Percentiles rank a stretch among this genome's conserved stretches.
phyloP scores from a whole-genome alignment of 1,139 yeast species.

The Yamadazyma conglobata region DNA sequence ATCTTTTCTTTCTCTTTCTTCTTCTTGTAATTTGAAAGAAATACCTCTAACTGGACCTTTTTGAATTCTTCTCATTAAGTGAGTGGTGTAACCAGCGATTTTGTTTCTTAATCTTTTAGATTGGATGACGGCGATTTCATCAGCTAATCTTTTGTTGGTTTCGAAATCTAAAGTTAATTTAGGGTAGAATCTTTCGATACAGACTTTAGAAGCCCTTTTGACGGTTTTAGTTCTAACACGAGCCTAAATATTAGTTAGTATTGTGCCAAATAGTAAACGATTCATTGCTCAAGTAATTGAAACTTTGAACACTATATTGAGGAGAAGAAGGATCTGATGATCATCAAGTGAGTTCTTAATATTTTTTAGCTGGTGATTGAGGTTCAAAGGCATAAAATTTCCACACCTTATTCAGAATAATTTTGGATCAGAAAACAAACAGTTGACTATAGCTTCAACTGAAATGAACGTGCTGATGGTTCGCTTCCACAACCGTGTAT shows the following conservation, averaged over 20 bases:
- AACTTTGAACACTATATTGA: too few species aligned
- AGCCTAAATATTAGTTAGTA: conserved; percentile 52
- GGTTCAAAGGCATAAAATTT: too few species aligned
- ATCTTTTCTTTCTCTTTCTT: conserved; percentile 99
- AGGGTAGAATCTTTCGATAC: conserved; percentile 99
- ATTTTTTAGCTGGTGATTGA: too few species aligned
- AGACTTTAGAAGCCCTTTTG: conserved; percentile 99
- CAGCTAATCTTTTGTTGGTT: conserved; percentile 99
- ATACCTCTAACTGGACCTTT: conserved; percentile 99
- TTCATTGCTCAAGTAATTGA: too few species aligned
- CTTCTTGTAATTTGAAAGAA: conserved; percentile 99
- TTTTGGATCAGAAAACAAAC: too few species aligned
- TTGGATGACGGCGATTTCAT: conserved; percentile 98
- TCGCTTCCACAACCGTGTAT: too few species aligned
- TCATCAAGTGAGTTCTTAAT: too few species aligned
- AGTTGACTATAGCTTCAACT: too few species aligned
- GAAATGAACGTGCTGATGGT: too few species aligned
- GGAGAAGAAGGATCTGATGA: too few species aligned
- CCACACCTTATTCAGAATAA: too few species aligned
- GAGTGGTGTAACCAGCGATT: conserved; percentile 99
- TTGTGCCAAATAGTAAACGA: conserved; percentile 1
- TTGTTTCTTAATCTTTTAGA: conserved; percentile 99
- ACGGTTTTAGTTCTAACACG: conserved; percentile 99
- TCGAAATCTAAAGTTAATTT: conserved; percentile 99
- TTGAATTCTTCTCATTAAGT: conserved; percentile 99